phyloP scores from a whole-genome alignment of 1,284 basidiomycete genomes.

The Athelia sp. region DNA sequence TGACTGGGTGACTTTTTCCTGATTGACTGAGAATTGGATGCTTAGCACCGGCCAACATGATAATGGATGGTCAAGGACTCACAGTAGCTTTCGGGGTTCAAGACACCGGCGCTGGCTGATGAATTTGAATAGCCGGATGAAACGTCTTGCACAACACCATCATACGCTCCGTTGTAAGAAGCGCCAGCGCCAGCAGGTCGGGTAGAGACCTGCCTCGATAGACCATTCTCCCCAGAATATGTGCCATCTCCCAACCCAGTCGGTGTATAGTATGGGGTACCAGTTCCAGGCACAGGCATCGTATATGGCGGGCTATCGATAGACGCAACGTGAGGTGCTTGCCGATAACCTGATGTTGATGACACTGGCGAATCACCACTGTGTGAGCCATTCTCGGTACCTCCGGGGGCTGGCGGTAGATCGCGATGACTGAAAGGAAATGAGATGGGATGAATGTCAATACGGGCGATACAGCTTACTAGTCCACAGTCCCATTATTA shows the following conservation, averaged over 20 bases:
- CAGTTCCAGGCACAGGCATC: not conserved
- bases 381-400: not conserved
- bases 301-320: not conserved
- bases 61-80: too few species aligned
- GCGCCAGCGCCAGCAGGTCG: not conserved
- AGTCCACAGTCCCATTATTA: constrained; percentile 1
- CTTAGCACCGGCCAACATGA: too few species aligned
- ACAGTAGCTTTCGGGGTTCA: too few species aligned
- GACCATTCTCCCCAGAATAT: not conserved
- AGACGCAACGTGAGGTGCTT: not conserved
- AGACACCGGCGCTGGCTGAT: too few species aligned
- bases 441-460: not conserved
- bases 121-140: not conserved
- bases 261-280: not conserved
- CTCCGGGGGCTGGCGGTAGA: not conserved
- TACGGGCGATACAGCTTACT: not conserved
- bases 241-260: not conserved
- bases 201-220: not conserved
- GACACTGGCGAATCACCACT: not conserved
- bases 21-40: too few species aligned
- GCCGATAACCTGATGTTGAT: not conserved
- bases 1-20: too few species aligned
- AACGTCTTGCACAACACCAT: not conserved
- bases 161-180: not conserved
- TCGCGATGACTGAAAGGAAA: not conserved